phyloP scores from a whole-genome alignment of 2,329 filamentous ascomycete genomes.

The Talaromyces albobiverticillius region DNA sequence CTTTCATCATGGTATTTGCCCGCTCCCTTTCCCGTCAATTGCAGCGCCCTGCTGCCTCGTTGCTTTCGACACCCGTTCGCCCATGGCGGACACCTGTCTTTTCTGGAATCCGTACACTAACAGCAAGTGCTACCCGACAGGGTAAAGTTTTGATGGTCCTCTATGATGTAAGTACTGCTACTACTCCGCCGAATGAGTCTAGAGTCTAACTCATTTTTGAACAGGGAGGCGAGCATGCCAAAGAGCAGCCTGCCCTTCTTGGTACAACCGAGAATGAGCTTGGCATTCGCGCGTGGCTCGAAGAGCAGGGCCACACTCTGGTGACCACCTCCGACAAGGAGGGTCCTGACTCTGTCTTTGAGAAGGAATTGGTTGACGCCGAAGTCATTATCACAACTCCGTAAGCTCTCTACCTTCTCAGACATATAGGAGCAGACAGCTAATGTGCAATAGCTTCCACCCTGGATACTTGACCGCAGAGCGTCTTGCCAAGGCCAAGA shows the following conservation, averaged over 20 bases:
- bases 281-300: conserved; percentile 93
- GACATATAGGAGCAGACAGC: background rate
- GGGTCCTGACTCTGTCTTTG: conserved; percentile 85
- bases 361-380: conserved; percentile 92
- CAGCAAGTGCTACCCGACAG: conserved; percentile 67
- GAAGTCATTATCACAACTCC: conserved; percentile 99
- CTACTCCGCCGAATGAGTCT: background rate
- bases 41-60: conserved; percentile 53
- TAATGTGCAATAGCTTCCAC: conserved; percentile 70
- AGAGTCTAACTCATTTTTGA: background rate
- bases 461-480: conserved; percentile 96
- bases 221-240: conserved; percentile 76
- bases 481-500: conserved; percentile 96
- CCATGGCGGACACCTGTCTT: conserved; percentile 34
- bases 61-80: conserved; percentile 40
- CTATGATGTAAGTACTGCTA: conserved; percentile 69
- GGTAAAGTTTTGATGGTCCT: conserved; percentile 93
- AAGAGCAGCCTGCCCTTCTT: conserved; percentile 82
- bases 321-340: conserved; percentile 99
- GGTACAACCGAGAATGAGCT: conserved; percentile 99
- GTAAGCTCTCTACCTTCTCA: conserved; percentile 48
- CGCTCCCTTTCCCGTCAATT: conserved; percentile 58
- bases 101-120: conserved; percentile 60
- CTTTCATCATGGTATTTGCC: conserved; percentile 61
- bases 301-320: conserved; percentile 93